phyloP scores from a whole-genome alignment of 2,329 filamentous ascomycete genomes.

The Ilyonectria destructans region DNA sequence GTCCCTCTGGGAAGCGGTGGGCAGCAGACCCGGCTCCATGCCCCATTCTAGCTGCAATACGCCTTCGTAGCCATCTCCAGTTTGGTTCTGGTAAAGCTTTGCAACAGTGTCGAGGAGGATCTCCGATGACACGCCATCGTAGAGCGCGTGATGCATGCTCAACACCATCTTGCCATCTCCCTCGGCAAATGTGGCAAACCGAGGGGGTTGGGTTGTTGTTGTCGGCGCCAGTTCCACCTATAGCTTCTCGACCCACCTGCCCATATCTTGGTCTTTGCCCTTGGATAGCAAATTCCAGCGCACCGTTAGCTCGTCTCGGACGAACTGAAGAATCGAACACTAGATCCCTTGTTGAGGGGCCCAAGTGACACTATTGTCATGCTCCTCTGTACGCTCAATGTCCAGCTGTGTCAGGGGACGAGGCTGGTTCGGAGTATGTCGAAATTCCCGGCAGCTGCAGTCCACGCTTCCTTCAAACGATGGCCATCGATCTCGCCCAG shows the following conservation, averaged over 20 bases:
- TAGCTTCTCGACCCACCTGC: conserved; percentile 17
- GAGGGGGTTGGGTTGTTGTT: conserved; percentile 48
- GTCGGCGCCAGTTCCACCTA: conserved; percentile 31
- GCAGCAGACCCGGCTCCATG: conserved; percentile 43
- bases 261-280: conserved; percentile 23
- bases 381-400: background rate
- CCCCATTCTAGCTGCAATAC: conserved; percentile 34
- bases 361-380: conserved; percentile 29
- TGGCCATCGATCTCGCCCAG: conserved; percentile 46
- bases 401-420: conserved; percentile 45
- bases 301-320: conserved; percentile 25
- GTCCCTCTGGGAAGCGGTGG: conserved; percentile 36
- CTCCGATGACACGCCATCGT: conserved; percentile 73
- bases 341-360: conserved; percentile 36
- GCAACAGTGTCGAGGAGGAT: conserved; percentile 62
- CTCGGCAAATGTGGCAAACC: conserved; percentile 55
- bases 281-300: conserved; percentile 29
- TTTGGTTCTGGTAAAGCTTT: conserved; percentile 27
- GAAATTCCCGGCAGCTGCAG: conserved; percentile 41
- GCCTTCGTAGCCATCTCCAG: background rate
- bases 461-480: conserved; percentile 54
- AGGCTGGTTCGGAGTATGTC: conserved; percentile 58
- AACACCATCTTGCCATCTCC: conserved; percentile 53
- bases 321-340: conserved; percentile 40
- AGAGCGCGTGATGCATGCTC: conserved; percentile 73